These are phyloP conservation scores for Phytophthora pisi DNA, from an alignment of 352 stramenopile genomes.

Conservation along the genomic window DNA sequence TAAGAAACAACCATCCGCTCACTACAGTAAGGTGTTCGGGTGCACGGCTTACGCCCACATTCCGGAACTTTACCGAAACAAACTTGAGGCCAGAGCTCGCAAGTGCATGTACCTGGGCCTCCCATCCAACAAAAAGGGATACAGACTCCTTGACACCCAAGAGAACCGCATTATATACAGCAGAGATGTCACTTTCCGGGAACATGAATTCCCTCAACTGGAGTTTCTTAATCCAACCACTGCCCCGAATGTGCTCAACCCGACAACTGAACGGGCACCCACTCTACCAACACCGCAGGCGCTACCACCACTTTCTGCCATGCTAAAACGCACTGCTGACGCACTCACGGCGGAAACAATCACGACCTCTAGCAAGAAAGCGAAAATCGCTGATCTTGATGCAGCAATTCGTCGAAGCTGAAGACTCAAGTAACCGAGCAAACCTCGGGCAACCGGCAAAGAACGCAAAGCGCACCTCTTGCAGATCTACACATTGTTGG, in stretches of 20 bases:
- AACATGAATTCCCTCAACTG: constrained; percentile 7
- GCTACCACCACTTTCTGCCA: background rate
- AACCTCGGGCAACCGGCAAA: no score
- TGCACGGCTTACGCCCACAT: constrained; percentile 19
- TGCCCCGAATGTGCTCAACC: background rate
- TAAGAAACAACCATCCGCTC: constrained; percentile 7
- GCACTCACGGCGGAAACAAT: no score
- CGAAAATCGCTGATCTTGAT: background rate
- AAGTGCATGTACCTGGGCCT: constrained; percentile 20
- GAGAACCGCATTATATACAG: constrained; percentile 24
- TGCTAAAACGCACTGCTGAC: background rate
- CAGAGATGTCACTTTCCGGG: constrained; percentile 9
- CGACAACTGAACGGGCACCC: background rate
- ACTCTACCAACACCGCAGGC: constrained; percentile 1
- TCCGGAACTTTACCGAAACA: constrained; percentile 11
- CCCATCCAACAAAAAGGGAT: constrained; percentile 23
- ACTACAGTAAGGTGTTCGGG: constrained; percentile 19
- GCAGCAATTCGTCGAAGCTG: background rate
- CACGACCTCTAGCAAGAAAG: background rate
- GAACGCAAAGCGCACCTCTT: constrained; percentile 3
- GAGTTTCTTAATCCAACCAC: background rate
- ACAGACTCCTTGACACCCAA: constrained; percentile 10
- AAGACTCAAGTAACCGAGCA: no score
- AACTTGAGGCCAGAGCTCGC: constrained; percentile 3
- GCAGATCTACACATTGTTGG: constrained; percentile 7